Percentiles rank a stretch among this genome's conserved stretches.
phyloP scores from a whole-genome alignment of 2,329 filamentous ascomycete genomes.

The Colletotrichum trifolii region DNA sequence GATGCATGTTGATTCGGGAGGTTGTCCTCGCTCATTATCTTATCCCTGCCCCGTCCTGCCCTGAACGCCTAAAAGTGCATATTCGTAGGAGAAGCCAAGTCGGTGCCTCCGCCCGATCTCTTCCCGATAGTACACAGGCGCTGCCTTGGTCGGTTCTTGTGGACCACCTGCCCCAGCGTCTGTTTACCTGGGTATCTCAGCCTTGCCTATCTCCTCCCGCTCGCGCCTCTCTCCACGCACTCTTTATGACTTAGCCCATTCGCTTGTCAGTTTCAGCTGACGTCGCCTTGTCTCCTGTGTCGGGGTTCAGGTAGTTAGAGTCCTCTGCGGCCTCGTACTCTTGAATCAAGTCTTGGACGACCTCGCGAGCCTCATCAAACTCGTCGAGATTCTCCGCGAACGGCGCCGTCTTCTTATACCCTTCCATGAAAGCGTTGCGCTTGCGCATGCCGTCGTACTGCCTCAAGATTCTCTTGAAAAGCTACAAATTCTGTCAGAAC shows the following conservation, averaged over 20 bases:
- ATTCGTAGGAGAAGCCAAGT: conserved; percentile 19
- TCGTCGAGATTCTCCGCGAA: conserved; percentile 93
- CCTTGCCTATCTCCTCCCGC: conserved; percentile 1
- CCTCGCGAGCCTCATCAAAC: conserved; percentile 93
- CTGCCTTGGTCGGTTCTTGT: conserved; percentile 1
- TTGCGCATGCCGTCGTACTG: conserved; percentile 96
- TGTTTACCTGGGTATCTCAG: conserved; percentile 2
- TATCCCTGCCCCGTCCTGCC: conserved; percentile 5
- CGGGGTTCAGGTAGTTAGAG: conserved; percentile 87
- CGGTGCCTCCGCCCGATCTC: conserved; percentile 4
- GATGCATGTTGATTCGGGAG: conserved; percentile 26
- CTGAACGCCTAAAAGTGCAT: conserved; percentile 28
- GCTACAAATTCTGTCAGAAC: conserved; percentile 49
- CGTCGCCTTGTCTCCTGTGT: conserved; percentile 63
- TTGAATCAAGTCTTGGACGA: conserved; percentile 88
- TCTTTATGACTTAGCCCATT: conserved; percentile 48
- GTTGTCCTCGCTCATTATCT: conserved; percentile 18
- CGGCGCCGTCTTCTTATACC: conserved; percentile 94
- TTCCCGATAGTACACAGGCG: conserved; percentile 21
- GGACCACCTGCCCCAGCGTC: conserved; percentile 2
- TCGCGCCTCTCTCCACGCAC: background rate
- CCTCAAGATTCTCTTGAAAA: conserved; percentile 92
- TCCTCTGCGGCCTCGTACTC: conserved; percentile 97
- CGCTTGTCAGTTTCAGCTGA: conserved; percentile 66
- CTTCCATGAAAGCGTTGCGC: conserved; percentile 95